Evolutionary conservation across 495 filamentous ascomycete genomes (phyloP).

Genomic region (Hypomontagnella monticulosa): DNA sequence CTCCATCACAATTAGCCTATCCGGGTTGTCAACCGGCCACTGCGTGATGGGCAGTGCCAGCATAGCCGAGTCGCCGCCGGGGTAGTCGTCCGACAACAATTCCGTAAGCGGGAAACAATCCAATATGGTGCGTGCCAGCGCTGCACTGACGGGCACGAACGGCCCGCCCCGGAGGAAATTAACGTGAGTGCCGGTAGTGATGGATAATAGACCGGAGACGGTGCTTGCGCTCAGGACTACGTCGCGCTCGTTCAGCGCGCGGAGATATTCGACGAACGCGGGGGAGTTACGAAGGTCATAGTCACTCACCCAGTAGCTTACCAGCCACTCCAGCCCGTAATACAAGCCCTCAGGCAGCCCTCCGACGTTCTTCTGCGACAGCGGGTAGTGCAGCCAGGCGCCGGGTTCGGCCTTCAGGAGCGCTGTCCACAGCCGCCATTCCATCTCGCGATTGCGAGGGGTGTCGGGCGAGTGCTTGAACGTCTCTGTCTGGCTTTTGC

Average conservation of each 20-base stretch:
- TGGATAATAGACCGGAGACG: no score
- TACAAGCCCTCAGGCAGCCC: no score
- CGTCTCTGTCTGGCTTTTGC: neutral
- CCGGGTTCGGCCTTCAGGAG: slow-evolving; percentile 11
- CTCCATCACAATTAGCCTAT: slow-evolving; percentile 20
- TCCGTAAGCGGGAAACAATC: no score
- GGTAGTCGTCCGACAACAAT: slow-evolving; percentile 9
- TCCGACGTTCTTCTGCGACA: no score
- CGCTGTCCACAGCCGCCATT: slow-evolving; percentile 21
- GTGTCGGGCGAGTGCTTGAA: slow-evolving; percentile 12
- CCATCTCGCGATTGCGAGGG: slow-evolving; percentile 14
- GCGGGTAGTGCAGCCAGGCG: slow-evolving; percentile 20
- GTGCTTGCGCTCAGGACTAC: no score
- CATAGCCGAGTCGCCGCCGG: slow-evolving; percentile 6
- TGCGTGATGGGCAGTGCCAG: slow-evolving; percentile 24
- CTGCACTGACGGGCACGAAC: no score
- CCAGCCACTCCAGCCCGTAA: slow-evolving; percentile 9
- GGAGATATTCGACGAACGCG: no score
- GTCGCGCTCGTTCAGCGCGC: no score
- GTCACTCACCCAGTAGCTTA: neutral
- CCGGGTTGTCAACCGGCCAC: slow-evolving; percentile 13
- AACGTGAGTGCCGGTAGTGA: no score
- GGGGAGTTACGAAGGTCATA: slow-evolving; percentile 13
- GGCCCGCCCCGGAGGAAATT: no score
- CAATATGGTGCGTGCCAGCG: no score